Evolutionary conservation across 2,329 filamentous ascomycete species (phyloP).

Genomic region (Curvularia sp.): DNA sequence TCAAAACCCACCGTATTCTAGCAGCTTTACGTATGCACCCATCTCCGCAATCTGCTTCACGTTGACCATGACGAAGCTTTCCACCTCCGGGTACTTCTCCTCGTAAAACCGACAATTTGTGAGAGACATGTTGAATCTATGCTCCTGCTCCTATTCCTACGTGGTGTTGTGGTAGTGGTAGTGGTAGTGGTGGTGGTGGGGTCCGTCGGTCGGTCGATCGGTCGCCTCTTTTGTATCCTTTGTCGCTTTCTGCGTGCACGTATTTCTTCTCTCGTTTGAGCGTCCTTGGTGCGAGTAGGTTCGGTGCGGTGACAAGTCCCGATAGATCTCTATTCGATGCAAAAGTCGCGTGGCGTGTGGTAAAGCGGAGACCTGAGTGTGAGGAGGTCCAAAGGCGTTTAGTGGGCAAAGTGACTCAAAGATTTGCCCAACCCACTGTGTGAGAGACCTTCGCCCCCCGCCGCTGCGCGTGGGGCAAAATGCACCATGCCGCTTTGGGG

Average conservation of each 20-base stretch:
- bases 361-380: not conserved
- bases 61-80: conserved; percentile 99
- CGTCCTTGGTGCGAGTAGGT: not conserved
- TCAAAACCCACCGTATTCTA: conserved; percentile 74
- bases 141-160: conserved; percentile 20
- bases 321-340: not conserved
- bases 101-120: conserved; percentile 98
- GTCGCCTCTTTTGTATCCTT: not conserved
- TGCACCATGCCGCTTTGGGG: conserved; percentile 6
- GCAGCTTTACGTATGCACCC: conserved; percentile 98
- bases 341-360: conserved; percentile 1
- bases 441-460: conserved; percentile 19
- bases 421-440: conserved; percentile 38
- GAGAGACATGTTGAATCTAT: conserved; percentile 76
- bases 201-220: conserved; percentile 9
- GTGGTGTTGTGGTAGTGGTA: conserved; percentile 15
- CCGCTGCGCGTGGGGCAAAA: conserved; percentile 24
- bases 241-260: not conserved
- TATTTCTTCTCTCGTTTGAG: not conserved
- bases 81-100: conserved; percentile 97
- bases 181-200: conserved; percentile 18
- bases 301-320: not conserved
- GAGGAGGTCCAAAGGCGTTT: not conserved
- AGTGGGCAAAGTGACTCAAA: conserved; percentile 31
- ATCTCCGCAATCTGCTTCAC: conserved; percentile 99